Base-by-base conservation (phyloP, 1,139 yeast genomes). In the Dujonia santamariae region DNA sequence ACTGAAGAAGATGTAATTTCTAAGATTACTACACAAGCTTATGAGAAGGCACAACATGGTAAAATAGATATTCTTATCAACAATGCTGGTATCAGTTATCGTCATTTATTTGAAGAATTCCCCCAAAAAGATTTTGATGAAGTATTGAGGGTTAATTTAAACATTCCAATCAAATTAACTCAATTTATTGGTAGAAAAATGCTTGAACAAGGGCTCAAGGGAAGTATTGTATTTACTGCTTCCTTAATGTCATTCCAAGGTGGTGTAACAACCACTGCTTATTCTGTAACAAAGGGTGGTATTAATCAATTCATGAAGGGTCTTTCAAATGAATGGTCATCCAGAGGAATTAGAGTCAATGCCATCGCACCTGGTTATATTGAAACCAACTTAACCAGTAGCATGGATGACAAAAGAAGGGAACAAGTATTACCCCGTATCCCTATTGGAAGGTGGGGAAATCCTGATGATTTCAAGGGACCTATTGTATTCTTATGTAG, bases 341-440 rank as follows among this genome's bases (percentile, higher is more conserved):
- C 56, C 12, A 57, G 61, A 38, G 80, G 79, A 3, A 70, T 75
- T 39, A 57, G 66, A 38, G 79, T 76, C 36, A 76, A 77, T 46
- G 66, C 73, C 8, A 64, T 77, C 35, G 75, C 75, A 19, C 82
- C 83, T 2, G 83, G 82, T 0, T 76, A 70, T 41, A 63, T 77
- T 38, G 56, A 54, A 20, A 76, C 83, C 2, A 75, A 74, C 38
- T 63, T 76, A 71, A 71, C 74, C 16, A 59, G 54, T 24, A 58
- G 56, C 3, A 49, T 72, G 36, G 45, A 54, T 26, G 53, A 56
- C 12, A 60, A 47, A 7, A 49, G 63, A 35, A 53, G 55, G 26
- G 47, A 54, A 2, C 54, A 56, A 31, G 59, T 74, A 38, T 42
- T 63, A 37, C 56, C 51, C 23, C 61, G 78, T 44, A 72, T 75